phyloP scores from a whole-genome alignment of 164 flowering plant genomes.

The Aristolochia fimbriata region DNA sequence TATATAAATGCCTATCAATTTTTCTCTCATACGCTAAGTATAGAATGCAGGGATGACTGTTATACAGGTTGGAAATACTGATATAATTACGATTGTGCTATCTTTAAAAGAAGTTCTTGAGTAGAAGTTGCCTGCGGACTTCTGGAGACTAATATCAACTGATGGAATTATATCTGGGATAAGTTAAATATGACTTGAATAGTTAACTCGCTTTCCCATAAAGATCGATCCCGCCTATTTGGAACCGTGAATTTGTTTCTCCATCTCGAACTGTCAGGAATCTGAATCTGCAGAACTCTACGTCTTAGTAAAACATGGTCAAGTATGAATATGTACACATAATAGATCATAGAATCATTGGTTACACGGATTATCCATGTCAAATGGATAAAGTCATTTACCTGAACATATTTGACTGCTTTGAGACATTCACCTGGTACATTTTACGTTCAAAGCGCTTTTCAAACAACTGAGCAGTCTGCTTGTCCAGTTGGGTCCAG shows the following conservation, averaged over 20 bases:
- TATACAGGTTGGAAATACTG: no score
- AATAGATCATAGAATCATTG: no score
- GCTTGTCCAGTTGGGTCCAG: constrained; percentile 71
- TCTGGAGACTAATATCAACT: no score
- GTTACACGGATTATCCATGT: background rate
- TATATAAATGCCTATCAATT: no score
- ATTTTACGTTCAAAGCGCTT: constrained; percentile 64
- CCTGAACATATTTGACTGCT: constrained; percentile 64
- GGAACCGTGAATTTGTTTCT: constrained; percentile 52
- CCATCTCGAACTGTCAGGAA: constrained; percentile 58
- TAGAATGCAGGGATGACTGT: background rate
- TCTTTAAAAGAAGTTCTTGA: no score
- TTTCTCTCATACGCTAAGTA: background rate
- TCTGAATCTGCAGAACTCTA: constrained; percentile 41
- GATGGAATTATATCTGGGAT: no score
- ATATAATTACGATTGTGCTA: no score
- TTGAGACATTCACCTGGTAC: constrained; percentile 27
- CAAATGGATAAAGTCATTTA: constrained; percentile 13
- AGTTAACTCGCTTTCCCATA: constrained; percentile 21
- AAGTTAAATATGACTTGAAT: no score
- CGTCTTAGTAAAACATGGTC: no score
- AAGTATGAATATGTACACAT: background rate
- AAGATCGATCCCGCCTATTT: constrained; percentile 81
- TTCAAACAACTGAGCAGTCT: constrained; percentile 55
- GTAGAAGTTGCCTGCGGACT: no score